These are phyloP conservation scores for Lippia alba DNA, from an alignment of 305 asterid species.

Conservation along the genomic window DNA sequence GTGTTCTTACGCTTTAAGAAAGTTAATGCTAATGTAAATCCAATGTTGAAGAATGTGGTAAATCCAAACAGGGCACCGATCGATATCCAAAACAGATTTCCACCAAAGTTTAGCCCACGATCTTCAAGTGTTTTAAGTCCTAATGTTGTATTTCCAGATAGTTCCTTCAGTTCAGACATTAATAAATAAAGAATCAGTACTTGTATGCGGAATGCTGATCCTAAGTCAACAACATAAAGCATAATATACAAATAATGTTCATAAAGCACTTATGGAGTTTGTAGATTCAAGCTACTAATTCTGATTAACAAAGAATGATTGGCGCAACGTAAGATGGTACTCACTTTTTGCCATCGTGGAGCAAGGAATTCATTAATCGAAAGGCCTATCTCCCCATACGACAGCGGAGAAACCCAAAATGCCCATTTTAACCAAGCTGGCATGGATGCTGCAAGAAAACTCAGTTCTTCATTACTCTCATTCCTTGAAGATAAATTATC, in stretches of 20 bases:
- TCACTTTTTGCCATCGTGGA: conserved; percentile 57
- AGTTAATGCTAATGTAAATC: conserved; percentile 49
- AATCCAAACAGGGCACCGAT: conserved; percentile 44
- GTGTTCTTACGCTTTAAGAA: conserved; percentile 47
- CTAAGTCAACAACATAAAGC: no score
- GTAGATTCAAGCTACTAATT: no score
- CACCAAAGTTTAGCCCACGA: conserved; percentile 45
- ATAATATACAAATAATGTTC: no score
- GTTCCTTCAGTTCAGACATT: background rate
- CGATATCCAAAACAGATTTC: conserved; percentile 43
- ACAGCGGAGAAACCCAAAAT: conserved; percentile 56
- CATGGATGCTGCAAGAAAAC: conserved; percentile 46
- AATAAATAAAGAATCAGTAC: no score
- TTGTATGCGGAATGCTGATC: no score
- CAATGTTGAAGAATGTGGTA: conserved; percentile 38
- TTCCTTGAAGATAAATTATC: no score
- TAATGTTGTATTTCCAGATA: conserved; percentile 39
- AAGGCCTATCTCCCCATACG: conserved; percentile 59
- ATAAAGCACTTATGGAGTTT: no score
- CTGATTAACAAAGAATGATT: no score
- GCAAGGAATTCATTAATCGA: conserved; percentile 52
- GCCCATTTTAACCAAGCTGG: conserved; percentile 58
- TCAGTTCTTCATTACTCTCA: no score
- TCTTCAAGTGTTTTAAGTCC: conserved; percentile 46
- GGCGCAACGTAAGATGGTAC: no score